A percentile compares a stretch with the other conserved stretches of the same genome.
These are phyloP conservation scores for Daldinia sp. DNA, from an alignment of 2,329 filamentous ascomycete genomes.

Conservation along the genomic window DNA sequence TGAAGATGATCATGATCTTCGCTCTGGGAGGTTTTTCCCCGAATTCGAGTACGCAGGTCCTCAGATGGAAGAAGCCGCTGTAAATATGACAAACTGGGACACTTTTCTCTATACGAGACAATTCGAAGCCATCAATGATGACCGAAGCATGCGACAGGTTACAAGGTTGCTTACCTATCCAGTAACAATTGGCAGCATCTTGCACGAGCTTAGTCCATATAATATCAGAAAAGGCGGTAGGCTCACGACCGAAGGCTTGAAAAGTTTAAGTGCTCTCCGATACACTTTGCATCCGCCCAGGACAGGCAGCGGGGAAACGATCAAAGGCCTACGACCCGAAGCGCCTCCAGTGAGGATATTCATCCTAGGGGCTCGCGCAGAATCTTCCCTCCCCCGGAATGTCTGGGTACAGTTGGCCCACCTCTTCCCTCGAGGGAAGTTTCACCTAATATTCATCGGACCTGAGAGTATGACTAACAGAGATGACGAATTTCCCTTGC, in stretches of 20 bases:
- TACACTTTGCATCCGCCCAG: slow-evolving; percentile 93
- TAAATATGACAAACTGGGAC: slow-evolving; percentile 99
- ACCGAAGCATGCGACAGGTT: slow-evolving; percentile 90
- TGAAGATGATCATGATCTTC: slow-evolving; percentile 95
- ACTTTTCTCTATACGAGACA: slow-evolving; percentile 94
- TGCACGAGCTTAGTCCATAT: slow-evolving; percentile 96
- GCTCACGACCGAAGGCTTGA: slow-evolving; percentile 87
- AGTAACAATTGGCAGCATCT: slow-evolving; percentile 86
- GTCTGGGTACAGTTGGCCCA: slow-evolving; percentile 95
- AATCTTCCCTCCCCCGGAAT: slow-evolving; percentile 93
- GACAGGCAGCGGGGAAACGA: slow-evolving; percentile 77
- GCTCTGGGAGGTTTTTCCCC: slow-evolving; percentile 89
- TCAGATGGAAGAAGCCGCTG: slow-evolving; percentile 90
- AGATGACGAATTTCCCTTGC: slow-evolving; percentile 91
- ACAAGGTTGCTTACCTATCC: slow-evolving; percentile 95
- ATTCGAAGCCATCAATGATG: slow-evolving; percentile 90
- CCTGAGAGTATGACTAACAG: slow-evolving; percentile 96
- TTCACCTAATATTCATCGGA: slow-evolving; percentile 94
- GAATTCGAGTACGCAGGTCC: slow-evolving; percentile 92
- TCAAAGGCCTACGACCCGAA: slow-evolving; percentile 84
- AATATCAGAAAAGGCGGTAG: slow-evolving; percentile 79
- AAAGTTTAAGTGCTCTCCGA: slow-evolving; percentile 91
- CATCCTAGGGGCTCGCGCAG: slow-evolving; percentile 93
- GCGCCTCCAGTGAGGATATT: slow-evolving; percentile 93
- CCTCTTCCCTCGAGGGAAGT: slow-evolving; percentile 90